Conservation (phyloP, 805 yeast species). For the Cyberlindnera maclurae region DNA sequence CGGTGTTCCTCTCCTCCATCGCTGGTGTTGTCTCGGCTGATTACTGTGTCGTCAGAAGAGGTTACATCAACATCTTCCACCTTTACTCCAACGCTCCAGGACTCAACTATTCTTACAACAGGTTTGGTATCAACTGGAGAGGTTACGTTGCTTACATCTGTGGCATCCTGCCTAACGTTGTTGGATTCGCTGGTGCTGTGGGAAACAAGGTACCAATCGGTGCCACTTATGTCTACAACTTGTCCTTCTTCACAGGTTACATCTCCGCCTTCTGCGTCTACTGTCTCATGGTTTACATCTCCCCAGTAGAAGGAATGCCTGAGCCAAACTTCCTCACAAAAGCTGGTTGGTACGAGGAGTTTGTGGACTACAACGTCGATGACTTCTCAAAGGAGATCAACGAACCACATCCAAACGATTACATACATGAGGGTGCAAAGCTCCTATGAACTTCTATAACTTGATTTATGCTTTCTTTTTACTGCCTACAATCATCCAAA, state of each 20-base stretch:
- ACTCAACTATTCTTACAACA: slow-evolving; percentile 52
- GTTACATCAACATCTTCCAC: slow-evolving; percentile 56
- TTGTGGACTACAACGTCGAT: slow-evolving; percentile 9
- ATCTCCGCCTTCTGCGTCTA: slow-evolving; percentile 49
- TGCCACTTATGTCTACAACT: slow-evolving; percentile 64
- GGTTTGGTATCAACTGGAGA: slow-evolving; percentile 73
- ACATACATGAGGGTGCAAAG: neutral
- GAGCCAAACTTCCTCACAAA: slow-evolving; percentile 32
- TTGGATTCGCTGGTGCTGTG: slow-evolving; percentile 82
- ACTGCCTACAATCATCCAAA: neutral
- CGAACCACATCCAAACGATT: slow-evolving; percentile 18
- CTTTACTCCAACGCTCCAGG: slow-evolving; percentile 43
- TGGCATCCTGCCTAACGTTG: slow-evolving; percentile 78
- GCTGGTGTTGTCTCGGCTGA: slow-evolving; percentile 71
- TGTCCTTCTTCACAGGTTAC: slow-evolving; percentile 77
- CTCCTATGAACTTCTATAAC: too few relatives aligned
- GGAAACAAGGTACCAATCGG: slow-evolving; percentile 71
- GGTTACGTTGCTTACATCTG: slow-evolving; percentile 74
- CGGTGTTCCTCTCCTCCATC: slow-evolving; percentile 76
- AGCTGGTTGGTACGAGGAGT: slow-evolving; percentile 41
- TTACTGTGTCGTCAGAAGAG: slow-evolving; percentile 68
- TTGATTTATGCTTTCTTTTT: neutral
- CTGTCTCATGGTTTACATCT: slow-evolving; percentile 41
- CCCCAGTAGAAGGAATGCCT: slow-evolving; percentile 47
- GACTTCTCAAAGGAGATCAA: slow-evolving; percentile 15